Evolutionary conservation across 2,329 filamentous ascomycete species (phyloP), one percentile per base, ranked within the genome.

Genomic region (Coleophoma eucalyptorum): DNA sequence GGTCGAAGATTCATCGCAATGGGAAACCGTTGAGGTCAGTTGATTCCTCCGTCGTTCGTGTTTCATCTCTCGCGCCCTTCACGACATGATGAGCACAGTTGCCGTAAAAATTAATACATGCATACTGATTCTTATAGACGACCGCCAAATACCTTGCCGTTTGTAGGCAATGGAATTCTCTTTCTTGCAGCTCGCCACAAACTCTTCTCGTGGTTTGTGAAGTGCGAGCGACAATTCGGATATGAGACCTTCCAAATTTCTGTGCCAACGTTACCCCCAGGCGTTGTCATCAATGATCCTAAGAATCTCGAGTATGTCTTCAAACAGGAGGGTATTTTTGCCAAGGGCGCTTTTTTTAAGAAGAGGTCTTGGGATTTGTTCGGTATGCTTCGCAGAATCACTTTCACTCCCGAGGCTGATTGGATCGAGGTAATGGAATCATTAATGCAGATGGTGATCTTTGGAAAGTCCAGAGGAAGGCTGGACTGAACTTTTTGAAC

Each of bases 361-460:
- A 67, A 69, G 16, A 73, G 81, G 35, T 78, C 81, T 0, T 78
- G 77, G 73, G 83, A 86, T 60, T 67, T 87, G 0, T 87, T 87
- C 54, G 83, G 77, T 67, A 64, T 48, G 63, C 46, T 1, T 2
- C 15, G 2, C 31, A 6, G 41, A n/a, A 16, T 37, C 19, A 32
- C 31, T 33, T 33, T 34, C 19, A 26, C 20, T 31, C 3, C 37
- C 19, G 15, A 3, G 37, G 13, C 44, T 57, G 34, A 53, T 42
- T 6, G 31, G 31, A n/a, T 12, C 8, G 43, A 78, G 75, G 80
- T 1, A 73, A 82, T 56, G 83, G 83, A 21, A 86, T 87, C 57
- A 84, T 86, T 65, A 87, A 86, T 57, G 77, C 78, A 21, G 83
- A 86, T 53, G 83, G 83, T 38, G 78, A 83, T 19, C 61, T 82